These are phyloP conservation scores for Metschnikowia koreensis DNA, from an alignment of 805 yeast species.

Conservation along the genomic window DNA sequence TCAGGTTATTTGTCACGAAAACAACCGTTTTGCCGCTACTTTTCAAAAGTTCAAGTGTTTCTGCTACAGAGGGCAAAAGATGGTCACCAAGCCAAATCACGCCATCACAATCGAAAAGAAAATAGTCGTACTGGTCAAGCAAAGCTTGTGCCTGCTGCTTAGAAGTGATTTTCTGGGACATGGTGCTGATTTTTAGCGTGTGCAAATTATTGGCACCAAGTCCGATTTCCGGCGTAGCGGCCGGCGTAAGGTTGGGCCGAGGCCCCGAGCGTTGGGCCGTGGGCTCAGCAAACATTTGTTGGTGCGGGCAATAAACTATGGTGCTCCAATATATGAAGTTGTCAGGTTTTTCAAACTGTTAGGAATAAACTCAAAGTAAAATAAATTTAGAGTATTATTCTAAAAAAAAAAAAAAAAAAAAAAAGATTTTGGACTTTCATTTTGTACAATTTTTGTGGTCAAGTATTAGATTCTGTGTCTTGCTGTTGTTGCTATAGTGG, in stretches of 20 bases:
- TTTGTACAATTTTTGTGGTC: too few species aligned
- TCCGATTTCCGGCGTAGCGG: neutral
- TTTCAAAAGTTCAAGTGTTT: conserved; percentile 65
- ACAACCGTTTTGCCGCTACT: conserved; percentile 60
- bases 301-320: too few species aligned
- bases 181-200: conserved; percentile 13
- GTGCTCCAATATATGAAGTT: too few species aligned
- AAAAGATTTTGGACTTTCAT: too few species aligned
- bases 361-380: too few species aligned
- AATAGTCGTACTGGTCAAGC: conserved; percentile 71
- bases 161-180: conserved; percentile 50
- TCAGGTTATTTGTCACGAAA: conserved; percentile 94
- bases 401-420: too few species aligned
- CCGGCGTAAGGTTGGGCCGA: neutral
- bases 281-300: too few species aligned
- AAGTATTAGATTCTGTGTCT: too few species aligned
- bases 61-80: conserved; percentile 72
- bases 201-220: neutral
- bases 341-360: too few species aligned
- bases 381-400: too few species aligned
- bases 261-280: too few species aligned
- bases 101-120: conserved; percentile 96
- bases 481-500: too few species aligned
- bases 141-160: conserved; percentile 51
- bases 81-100: conserved; percentile 92